These are phyloP conservation scores for Aspergillus nomiae DNA, from an alignment of 2,329 filamentous ascomycete species.

Conservation along the genomic window DNA sequence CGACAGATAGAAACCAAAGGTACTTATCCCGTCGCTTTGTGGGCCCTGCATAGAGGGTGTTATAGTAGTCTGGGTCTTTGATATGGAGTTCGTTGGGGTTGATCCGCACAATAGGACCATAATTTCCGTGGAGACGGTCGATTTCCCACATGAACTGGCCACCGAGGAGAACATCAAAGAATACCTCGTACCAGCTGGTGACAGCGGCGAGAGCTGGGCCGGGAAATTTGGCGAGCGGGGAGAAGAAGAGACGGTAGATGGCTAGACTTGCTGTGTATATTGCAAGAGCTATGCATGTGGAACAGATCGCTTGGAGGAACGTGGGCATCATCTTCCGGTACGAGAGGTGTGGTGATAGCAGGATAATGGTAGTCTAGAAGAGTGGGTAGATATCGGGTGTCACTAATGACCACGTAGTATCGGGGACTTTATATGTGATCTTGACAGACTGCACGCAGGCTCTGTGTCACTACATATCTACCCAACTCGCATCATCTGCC, in stretches of 20 bases:
- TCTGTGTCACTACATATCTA: background rate
- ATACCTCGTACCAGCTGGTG: slow-evolving; percentile 8
- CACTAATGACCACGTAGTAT: background rate
- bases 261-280: background rate
- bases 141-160: slow-evolving; percentile 9
- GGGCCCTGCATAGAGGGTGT: slow-evolving; percentile 19
- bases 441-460: background rate
- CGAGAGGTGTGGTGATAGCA: background rate
- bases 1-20: slow-evolving; percentile 10
- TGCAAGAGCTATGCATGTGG: background rate
- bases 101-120: slow-evolving; percentile 6
- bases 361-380: background rate
- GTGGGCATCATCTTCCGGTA: background rate
- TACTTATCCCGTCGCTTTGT: slow-evolving; percentile 16
- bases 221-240: slow-evolving; percentile 8
- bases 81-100: slow-evolving; percentile 9
- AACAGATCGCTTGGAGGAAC: background rate
- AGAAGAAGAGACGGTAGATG: slow-evolving; percentile 3
- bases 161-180: slow-evolving; percentile 1
- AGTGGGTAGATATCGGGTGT: background rate
- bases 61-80: slow-evolving; percentile 14
- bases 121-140: slow-evolving; percentile 1
- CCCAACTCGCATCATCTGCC: background rate
- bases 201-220: slow-evolving; percentile 5
- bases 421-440: background rate